Percentiles rank a stretch among this genome's conserved stretches.
phyloP scores from a whole-genome alignment of 805 yeast species.

The Metschnikowia reukaufii region DNA sequence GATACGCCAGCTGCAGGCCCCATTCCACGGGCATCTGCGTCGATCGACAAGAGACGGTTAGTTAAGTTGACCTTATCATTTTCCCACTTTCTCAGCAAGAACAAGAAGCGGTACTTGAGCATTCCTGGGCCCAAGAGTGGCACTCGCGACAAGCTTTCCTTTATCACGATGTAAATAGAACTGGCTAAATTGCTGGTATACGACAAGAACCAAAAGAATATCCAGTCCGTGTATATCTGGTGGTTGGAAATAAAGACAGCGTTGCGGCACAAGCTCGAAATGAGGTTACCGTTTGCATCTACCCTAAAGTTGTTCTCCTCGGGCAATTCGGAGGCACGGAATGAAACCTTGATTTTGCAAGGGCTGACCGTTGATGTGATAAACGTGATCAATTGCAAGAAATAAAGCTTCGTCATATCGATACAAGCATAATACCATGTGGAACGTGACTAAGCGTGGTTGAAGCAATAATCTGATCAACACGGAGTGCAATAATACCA shows the following conservation, averaged over 20 bases:
- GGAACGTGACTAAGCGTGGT: conserved; percentile 31
- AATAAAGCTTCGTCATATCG: conserved; percentile 56
- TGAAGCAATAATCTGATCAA: conserved; percentile 45
- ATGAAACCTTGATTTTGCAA: conserved; percentile 50
- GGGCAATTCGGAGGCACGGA: conserved; percentile 39
- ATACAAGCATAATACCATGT: conserved; percentile 41
- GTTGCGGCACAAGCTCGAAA: conserved; percentile 42
- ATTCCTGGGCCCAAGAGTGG: conserved; percentile 88
- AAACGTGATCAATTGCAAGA: conserved; percentile 54
- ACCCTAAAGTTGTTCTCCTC: conserved; percentile 28
- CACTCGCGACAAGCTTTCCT: conserved; percentile 62
- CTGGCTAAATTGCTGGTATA: conserved; percentile 68
- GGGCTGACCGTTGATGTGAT: conserved; percentile 54
- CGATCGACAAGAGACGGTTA: conserved; percentile 54
- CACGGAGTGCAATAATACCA: conserved; percentile 42
- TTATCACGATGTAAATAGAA: conserved; percentile 69
- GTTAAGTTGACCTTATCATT: conserved; percentile 61
- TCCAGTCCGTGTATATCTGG: conserved; percentile 94
- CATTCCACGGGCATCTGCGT: conserved; percentile 57
- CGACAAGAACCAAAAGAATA: conserved; percentile 81
- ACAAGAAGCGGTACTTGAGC: conserved; percentile 74
- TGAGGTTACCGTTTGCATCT: conserved; percentile 22
- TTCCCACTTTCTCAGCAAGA: conserved; percentile 85
- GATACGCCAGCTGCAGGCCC: conserved; percentile 51
- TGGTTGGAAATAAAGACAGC: conserved; percentile 82